phyloP scores from a whole-genome alignment of 331 rosid species.

The Erythrophleum ivorense region DNA sequence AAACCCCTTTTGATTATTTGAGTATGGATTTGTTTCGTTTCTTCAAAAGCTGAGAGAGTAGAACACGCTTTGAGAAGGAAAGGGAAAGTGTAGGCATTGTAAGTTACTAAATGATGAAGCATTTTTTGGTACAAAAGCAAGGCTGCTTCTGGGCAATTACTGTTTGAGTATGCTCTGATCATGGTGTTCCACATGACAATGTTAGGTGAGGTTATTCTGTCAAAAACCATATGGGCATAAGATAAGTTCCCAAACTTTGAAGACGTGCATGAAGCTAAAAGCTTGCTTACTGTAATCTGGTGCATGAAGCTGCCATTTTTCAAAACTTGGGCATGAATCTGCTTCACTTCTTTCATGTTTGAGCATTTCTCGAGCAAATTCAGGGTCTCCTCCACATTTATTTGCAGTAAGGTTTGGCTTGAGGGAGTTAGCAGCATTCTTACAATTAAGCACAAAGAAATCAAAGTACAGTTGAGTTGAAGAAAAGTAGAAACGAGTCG shows the following conservation, averaged over 20 bases:
- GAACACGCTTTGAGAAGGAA: slow-evolving; percentile 71
- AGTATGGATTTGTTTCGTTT: slow-evolving; percentile 54
- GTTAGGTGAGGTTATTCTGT: slow-evolving; percentile 51
- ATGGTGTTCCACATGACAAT: slow-evolving; percentile 64
- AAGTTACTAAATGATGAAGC: slow-evolving; percentile 51
- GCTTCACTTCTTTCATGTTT: slow-evolving; percentile 56
- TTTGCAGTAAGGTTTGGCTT: slow-evolving; percentile 32
- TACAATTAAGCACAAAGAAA: slow-evolving; percentile 13
- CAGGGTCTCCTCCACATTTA: slow-evolving; percentile 38
- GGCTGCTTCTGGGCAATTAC: slow-evolving; percentile 53
- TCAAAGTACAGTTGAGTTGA: not conserved
- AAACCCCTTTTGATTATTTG: slow-evolving; percentile 58
- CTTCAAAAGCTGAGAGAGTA: slow-evolving; percentile 47
- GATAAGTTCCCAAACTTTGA: slow-evolving; percentile 47
- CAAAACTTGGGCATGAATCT: slow-evolving; percentile 59
- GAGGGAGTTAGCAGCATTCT: slow-evolving; percentile 33
- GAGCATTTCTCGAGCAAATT: slow-evolving; percentile 57
- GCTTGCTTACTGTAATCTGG: slow-evolving; percentile 42
- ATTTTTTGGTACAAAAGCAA: slow-evolving; percentile 52
- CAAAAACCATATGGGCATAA: slow-evolving; percentile 54
- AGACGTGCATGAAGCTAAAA: slow-evolving; percentile 46
- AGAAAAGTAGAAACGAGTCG: not conserved
- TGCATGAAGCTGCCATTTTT: slow-evolving; percentile 42
- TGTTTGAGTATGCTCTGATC: slow-evolving; percentile 56
- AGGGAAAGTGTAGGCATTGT: slow-evolving; percentile 63